Evolutionary conservation across 257 asterid genomes (phyloP), one percentile per base, ranked within the genome.

Genomic region (Paulownia fortunei): DNA sequence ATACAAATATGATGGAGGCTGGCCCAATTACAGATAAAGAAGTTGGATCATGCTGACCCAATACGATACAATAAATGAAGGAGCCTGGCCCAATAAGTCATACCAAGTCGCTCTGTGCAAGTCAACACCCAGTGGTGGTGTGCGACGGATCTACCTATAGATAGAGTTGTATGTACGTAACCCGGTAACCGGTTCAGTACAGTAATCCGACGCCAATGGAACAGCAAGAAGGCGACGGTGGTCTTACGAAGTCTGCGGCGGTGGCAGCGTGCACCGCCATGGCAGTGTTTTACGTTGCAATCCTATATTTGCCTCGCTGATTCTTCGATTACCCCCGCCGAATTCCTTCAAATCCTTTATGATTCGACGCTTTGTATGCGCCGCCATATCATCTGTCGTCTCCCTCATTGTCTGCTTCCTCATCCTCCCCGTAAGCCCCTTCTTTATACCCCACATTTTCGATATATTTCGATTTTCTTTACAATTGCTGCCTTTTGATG

Each of bases 361-460:
- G 86, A 79, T 91, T 26, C 93, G 99, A 41, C 94, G 98, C 59
- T 95, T 95, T 84, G 42, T 87, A 19, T 93, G 98, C 88, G 98
- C 95, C 15, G 94, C 89, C 42, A 11, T 96, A 46, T 90, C 95
- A 73, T 87, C 99, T 75, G 34, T 85, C 73, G 85, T 87, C 59
- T 96, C 97, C 10, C 54, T 96, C 63, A 18, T 89, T 49, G 83
- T 85, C 63, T 82, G 92, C 88, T 78, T 91, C 68, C 82, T 93
- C 75, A 83, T 93, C 60, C 96, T 94, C 63, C 93, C 91, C 5
- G 98, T 92, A 83, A 85, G 87, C 32, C 23, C 54, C 30, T 2
- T 51, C 13, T 27, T n/a, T n/a, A n/a, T n/a, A n/a, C 68, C 34
- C 41, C 21, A 18, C 52, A 19, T 49, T 61, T 62, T 44, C 39